Percentiles rank a stretch among this genome's conserved stretches.
These are phyloP conservation scores for Davidsoniella virescens DNA, from an alignment of 2,329 filamentous ascomycete genomes.

Conservation along the genomic window DNA sequence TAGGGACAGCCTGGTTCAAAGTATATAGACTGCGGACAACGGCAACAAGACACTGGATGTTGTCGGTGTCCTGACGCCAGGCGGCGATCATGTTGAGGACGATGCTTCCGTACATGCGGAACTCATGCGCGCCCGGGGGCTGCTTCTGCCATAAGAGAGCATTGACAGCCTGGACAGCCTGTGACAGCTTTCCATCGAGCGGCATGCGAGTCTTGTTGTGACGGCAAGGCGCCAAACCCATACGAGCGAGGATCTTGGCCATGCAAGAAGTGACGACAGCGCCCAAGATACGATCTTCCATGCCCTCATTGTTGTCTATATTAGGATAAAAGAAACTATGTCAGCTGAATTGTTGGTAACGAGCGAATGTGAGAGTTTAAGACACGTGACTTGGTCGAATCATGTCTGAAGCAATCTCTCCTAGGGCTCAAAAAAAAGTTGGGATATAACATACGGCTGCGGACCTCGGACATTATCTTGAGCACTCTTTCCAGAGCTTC, in stretches of 20 bases:
- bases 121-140: conserved; percentile 4
- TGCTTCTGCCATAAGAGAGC: conserved; percentile 6
- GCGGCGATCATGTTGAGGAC: conserved; percentile 7
- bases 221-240: conserved; percentile 11
- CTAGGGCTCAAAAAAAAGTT: neutral
- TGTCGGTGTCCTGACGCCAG: conserved; percentile 7
- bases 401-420: neutral
- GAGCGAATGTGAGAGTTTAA: neutral
- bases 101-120: conserved; percentile 1
- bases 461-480: conserved; percentile 8
- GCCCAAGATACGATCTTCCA: conserved; percentile 9
- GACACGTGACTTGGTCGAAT: neutral
- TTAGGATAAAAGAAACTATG: neutral
- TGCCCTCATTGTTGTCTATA: conserved; percentile 8
- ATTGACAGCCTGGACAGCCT: conserved; percentile 10
- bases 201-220: conserved; percentile 13
- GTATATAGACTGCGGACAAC: conserved; percentile 5
- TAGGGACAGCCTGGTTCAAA: conserved; percentile 1
- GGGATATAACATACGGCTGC: conserved; percentile 7
- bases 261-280: conserved; percentile 9
- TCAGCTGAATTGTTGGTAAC: neutral
- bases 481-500: conserved; percentile 7
- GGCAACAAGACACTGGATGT: conserved; percentile 2
- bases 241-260: conserved; percentile 12
- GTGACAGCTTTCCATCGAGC: conserved; percentile 10